Evolutionary conservation across 805 yeast species (phyloP), one percentile per base, ranked within the genome.

Genomic region (Vanderwaltozyma verrucispora): DNA sequence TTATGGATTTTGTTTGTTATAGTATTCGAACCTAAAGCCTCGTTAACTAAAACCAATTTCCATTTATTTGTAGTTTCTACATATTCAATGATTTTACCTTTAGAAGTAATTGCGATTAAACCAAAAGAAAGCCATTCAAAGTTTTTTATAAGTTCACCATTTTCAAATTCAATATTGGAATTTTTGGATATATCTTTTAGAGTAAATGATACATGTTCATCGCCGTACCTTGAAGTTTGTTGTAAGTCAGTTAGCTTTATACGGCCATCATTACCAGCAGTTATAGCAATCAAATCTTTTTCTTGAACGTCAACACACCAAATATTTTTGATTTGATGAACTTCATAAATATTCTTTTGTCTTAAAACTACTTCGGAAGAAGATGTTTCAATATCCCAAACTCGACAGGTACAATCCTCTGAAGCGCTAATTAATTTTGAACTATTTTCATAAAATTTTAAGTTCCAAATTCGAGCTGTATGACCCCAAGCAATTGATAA

Each of bases 241-340:
- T 47, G 48, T 19, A 80, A 54, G 47, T 80, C 81, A 51, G 78
- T 75, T 5, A 82, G 46, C 44, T 82, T 69, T 2, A 88, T 59
- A 47, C 82, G 73, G 0, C 96, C 96, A 60, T 92, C 98, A 28
- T 94, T 94, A 27, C 98, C 98, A 30, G 95, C 92, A 11, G 95
- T 83, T 2, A 77, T 87, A 7, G 80, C 77, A 2, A 79, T 47
- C 35, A 65, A 54, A 16, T 62, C 51, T 0, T 54, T 49, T 24
- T 65, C 67, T 31, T 69, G 67, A 0, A 75, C 67, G 46, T 76
- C 83, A 2, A 80, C 72, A 18, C 85, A 75, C 98, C 97, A 92
- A 1, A 82, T 72, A 51, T 84, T 89, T 54, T 92, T 80, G 3
- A 94, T 96, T 25, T 73, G 67, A 53, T 88, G 96, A 17, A 80